Percentiles rank a stretch among this genome's conserved stretches.
Conservation (phyloP, 2,329 filamentous ascomycete species). For the Tolypocladium paradoxum region DNA sequence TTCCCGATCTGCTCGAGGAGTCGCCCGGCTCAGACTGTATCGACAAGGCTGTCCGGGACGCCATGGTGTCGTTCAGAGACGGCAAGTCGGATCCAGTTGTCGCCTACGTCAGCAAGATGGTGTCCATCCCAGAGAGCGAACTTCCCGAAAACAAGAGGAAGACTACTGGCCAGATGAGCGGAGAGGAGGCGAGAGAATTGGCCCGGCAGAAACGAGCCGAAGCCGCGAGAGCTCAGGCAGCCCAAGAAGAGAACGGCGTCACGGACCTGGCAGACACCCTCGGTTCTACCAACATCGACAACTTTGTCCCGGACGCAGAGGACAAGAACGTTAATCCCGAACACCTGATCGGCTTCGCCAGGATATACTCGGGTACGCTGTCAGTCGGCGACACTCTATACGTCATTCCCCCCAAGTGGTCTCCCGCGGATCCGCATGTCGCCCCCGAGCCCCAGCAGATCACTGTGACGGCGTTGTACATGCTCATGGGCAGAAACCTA, state of each 20-base stretch:
- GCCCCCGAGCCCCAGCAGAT: slow-evolving; percentile 69
- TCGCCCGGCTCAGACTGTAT: slow-evolving; percentile 70
- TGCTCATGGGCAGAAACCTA: slow-evolving; percentile 87
- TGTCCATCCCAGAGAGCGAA: slow-evolving; percentile 87
- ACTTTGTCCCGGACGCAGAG: slow-evolving; percentile 32
- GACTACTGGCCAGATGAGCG: slow-evolving; percentile 59
- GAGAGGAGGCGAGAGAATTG: slow-evolving; percentile 82
- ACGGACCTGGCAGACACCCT: slow-evolving; percentile 51
- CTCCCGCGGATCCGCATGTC: slow-evolving; percentile 63
- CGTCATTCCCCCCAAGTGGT: slow-evolving; percentile 87
- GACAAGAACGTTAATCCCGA: slow-evolving; percentile 63
- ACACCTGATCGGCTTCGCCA: slow-evolving; percentile 86
- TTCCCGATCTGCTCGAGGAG: slow-evolving; percentile 67
- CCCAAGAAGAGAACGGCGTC: slow-evolving; percentile 36
- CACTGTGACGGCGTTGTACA: slow-evolving; percentile 77
- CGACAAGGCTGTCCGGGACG: slow-evolving; percentile 57
- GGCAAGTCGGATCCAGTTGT: slow-evolving; percentile 66
- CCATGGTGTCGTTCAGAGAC: slow-evolving; percentile 72
- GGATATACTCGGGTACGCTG: slow-evolving; percentile 84
- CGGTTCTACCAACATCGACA: slow-evolving; percentile 48
- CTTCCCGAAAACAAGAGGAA: slow-evolving; percentile 71
- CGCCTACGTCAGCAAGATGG: slow-evolving; percentile 97
- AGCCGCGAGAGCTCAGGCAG: slow-evolving; percentile 67
- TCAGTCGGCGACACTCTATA: slow-evolving; percentile 86
- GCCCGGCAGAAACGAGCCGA: slow-evolving; percentile 84